Conservation (phyloP, 2,329 filamentous ascomycete genomes). For the Neonectria coccinea region DNA sequence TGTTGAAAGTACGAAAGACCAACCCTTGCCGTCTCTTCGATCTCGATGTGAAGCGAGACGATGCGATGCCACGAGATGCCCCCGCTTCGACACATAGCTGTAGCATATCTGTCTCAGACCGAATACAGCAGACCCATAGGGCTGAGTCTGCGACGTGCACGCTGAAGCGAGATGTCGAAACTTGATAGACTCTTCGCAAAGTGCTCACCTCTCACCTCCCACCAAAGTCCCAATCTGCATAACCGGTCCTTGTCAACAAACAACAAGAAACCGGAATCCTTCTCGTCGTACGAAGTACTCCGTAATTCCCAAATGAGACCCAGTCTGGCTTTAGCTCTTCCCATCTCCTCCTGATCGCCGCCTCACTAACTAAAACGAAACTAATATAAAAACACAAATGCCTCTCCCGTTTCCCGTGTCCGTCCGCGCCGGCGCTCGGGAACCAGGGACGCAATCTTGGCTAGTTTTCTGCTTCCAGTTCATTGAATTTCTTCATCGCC, state of each 20-base stretch:
- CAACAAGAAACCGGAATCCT: background rate
- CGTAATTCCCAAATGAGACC: background rate
- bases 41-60: background rate
- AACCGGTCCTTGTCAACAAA: background rate
- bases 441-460: background rate
- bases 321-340: background rate
- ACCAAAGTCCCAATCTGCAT: slow-evolving; percentile 4
- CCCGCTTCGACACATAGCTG: background rate
- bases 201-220: background rate
- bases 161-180: background rate
- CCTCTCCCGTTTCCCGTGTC: slow-evolving; percentile 9
- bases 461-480: slow-evolving; percentile 8
- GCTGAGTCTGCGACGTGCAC: background rate
- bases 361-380: slow-evolving; percentile 9
- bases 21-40: background rate
- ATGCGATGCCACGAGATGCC: background rate
- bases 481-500: background rate
- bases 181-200: background rate
- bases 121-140: slow-evolving; percentile 1
- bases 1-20: too few relatives aligned
- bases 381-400: slow-evolving; percentile 16
- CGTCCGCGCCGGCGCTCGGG: slow-evolving; percentile 1
- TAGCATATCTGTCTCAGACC: background rate
- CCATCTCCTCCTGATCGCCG: background rate
- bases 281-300: too few relatives aligned